phyloP scores from a whole-genome alignment of 2,329 filamentous ascomycete species.

The Neurospora sp. region DNA sequence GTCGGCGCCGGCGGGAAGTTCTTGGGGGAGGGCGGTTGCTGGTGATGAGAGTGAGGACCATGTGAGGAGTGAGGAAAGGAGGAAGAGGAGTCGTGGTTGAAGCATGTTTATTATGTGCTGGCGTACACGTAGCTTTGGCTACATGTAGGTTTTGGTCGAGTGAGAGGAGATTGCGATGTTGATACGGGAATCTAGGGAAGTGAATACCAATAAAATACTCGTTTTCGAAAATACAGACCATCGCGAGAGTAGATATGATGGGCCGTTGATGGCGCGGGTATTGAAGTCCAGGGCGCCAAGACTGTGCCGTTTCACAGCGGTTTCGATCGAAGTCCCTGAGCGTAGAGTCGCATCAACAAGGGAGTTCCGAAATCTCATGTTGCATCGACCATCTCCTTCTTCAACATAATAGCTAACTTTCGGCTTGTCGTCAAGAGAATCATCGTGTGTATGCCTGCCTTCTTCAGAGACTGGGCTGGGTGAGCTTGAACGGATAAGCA shows the following conservation, averaged over 20 bases:
- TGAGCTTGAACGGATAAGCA: background rate
- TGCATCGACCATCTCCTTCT: background rate
- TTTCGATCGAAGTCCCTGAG: background rate
- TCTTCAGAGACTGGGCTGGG: background rate
- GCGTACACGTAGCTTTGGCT: too few species aligned
- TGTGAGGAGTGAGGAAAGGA: background rate
- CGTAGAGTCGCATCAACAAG: background rate
- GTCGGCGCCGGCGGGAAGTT: constrained; percentile 9
- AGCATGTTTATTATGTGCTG: background rate
- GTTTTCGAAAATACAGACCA: background rate
- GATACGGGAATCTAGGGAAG: too few species aligned
- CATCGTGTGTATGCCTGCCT: too few species aligned
- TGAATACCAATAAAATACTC: too few species aligned
- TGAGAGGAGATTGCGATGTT: too few species aligned
- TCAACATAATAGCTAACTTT: too few species aligned
- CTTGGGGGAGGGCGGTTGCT: constrained; percentile 1
- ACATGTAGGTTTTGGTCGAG: too few species aligned
- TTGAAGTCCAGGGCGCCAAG: background rate
- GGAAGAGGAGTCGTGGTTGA: background rate
- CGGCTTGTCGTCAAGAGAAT: too few species aligned
- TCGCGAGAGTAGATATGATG: background rate
- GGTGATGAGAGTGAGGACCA: background rate
- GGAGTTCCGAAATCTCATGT: background rate
- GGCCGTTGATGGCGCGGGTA: background rate
- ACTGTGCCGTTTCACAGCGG: background rate